Percentiles rank a stretch among this genome's conserved stretches.
Conservation (phyloP, 139 green algal species). For the Klebsormidium nitens region DNA sequence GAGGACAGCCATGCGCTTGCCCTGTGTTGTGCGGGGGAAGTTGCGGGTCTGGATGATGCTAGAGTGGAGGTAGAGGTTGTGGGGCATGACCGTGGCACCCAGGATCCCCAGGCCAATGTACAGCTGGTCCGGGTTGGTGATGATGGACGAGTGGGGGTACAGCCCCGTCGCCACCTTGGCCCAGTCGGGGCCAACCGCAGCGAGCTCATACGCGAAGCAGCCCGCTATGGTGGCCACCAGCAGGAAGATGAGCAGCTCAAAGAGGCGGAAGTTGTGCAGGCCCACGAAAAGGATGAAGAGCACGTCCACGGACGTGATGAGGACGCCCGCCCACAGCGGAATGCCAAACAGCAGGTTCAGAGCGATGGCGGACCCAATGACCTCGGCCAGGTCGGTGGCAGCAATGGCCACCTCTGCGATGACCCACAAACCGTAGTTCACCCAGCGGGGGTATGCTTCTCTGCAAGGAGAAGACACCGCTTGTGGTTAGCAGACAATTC, state of each 20-base stretch:
- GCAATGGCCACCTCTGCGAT: constrained; percentile 57
- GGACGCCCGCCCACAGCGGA: constrained; percentile 44
- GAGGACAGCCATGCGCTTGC: constrained; percentile 45
- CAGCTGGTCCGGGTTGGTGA: constrained; percentile 25
- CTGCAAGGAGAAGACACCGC: too few relatives aligned
- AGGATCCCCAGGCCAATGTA: constrained; percentile 31
- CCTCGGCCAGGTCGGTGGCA: constrained; percentile 53
- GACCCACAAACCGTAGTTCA: constrained; percentile 49
- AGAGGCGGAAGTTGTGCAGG: constrained; percentile 7
- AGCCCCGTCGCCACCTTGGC: constrained; percentile 11
- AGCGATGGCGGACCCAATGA: constrained; percentile 49
- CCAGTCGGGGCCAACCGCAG: constrained; percentile 12
- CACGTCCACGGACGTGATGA: constrained; percentile 47
- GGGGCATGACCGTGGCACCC: constrained; percentile 38
- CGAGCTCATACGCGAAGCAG: constrained; percentile 31
- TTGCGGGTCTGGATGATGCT: constrained; percentile 45
- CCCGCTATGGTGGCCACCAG: constrained; percentile 15
- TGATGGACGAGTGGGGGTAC: neutral
- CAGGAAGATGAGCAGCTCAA: constrained; percentile 30
- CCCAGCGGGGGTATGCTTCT: constrained; percentile 46
- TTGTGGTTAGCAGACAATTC: too few relatives aligned
- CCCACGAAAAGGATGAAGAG: constrained; percentile 26
- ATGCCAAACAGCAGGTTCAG: constrained; percentile 49
- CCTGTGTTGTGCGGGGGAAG: constrained; percentile 42
- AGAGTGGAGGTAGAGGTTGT: constrained; percentile 85